These are phyloP conservation scores for Acer campestre DNA, from an alignment of 345 rosid species.

Conservation along the genomic window DNA sequence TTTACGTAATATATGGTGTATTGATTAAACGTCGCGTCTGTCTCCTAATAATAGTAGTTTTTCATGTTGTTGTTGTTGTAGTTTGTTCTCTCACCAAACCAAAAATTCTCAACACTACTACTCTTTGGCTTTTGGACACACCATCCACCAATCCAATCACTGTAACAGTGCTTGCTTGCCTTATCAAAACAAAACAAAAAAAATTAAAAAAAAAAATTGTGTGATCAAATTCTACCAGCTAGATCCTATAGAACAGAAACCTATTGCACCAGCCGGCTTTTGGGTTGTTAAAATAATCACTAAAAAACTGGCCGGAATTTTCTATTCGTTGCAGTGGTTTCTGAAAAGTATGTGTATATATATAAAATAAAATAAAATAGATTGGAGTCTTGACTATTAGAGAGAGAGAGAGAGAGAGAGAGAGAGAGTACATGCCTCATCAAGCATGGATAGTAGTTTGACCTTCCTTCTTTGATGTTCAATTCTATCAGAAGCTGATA, in stretches of 20 bases:
- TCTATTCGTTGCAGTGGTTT: slow-evolving; percentile 27
- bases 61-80: slow-evolving; percentile 5
- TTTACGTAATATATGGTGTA: slow-evolving; percentile 38
- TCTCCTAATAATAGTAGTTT: slow-evolving; percentile 20
- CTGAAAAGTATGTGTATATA: slow-evolving; percentile 15
- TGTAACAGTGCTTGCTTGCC: neutral
- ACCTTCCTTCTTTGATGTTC: slow-evolving; percentile 96
- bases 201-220: slow-evolving; percentile 6
- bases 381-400: slow-evolving; percentile 29
- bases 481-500: slow-evolving; percentile 83
- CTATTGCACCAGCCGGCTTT: slow-evolving; percentile 64
- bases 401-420: slow-evolving; percentile 22
- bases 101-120: slow-evolving; percentile 2
- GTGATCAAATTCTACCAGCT: slow-evolving; percentile 45
- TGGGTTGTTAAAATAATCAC: slow-evolving; percentile 19
- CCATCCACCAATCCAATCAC: slow-evolving; percentile 35
- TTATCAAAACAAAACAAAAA: neutral
- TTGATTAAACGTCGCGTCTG: slow-evolving; percentile 39
- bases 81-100: slow-evolving; percentile 26
- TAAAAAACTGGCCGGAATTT: slow-evolving; percentile 25
- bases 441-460: slow-evolving; percentile 94
- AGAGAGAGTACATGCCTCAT: slow-evolving; percentile 84
- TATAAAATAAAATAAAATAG: slow-evolving; percentile 10
- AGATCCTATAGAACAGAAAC: slow-evolving; percentile 38
- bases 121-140: slow-evolving; percentile 7